Conservation (phyloP, 2,329 filamentous ascomycete genomes). For the Aspergillus ibericus region DNA sequence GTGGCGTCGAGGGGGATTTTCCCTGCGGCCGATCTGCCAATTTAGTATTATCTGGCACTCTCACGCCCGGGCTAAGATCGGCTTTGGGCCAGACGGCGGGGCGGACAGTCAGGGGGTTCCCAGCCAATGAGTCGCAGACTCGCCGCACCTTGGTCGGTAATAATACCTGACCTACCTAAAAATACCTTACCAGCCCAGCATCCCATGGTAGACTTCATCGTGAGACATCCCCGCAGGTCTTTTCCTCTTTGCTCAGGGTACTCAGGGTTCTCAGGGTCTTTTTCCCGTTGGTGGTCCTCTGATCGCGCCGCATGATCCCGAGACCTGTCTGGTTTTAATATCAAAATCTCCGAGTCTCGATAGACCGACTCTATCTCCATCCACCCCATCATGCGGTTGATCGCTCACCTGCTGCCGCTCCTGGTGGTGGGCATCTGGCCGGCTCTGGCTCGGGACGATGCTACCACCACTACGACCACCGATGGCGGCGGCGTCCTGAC, state of each 20-base stretch:
- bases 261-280: not conserved
- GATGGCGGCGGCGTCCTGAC: conserved; percentile 17
- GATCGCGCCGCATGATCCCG: not conserved
- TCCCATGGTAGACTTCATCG: not conserved
- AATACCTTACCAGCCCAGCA: not conserved
- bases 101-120: not conserved
- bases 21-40: not conserved
- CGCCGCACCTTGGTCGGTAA: not conserved
- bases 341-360: not conserved
- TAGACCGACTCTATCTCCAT: not conserved
- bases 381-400: conserved; percentile 12
- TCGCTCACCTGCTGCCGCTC: conserved; percentile 15
- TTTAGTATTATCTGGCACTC: too few relatives aligned
- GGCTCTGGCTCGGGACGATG: conserved; percentile 8
- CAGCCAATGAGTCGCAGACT: not conserved
- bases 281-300: not conserved
- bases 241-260: not conserved
- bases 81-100: not conserved
- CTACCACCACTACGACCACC: conserved; percentile 11
- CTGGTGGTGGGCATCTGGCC: conserved; percentile 12
- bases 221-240: not conserved
- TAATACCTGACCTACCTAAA: not conserved
- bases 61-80: not conserved
- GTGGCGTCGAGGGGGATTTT: not conserved
- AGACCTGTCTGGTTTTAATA: not conserved